A percentile compares a stretch with the other conserved stretches of the same genome.
Conservation (phyloP, 2,329 filamentous ascomycete species). For the Epicoccum nigrum region DNA sequence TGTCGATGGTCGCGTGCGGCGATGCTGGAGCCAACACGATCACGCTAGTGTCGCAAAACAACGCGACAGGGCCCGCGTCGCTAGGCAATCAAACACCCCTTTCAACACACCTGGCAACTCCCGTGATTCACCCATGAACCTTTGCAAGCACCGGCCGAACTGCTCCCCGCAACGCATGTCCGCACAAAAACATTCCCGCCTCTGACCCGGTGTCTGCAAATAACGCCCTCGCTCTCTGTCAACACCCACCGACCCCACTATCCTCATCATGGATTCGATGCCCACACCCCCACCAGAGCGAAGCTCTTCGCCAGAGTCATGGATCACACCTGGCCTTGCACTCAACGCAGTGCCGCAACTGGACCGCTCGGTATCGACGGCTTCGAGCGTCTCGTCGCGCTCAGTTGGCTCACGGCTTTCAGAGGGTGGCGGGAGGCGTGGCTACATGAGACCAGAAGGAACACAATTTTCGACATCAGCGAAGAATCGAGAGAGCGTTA, state of each 20-base stretch:
- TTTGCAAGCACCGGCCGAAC: constrained; percentile 16
- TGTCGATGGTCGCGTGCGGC: constrained; percentile 10
- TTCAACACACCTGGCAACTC: constrained; percentile 32
- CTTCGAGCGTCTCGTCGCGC: constrained; percentile 61
- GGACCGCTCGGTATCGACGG: constrained; percentile 68
- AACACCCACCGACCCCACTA: constrained; percentile 13
- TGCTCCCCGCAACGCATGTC: constrained; percentile 16
- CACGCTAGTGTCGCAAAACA: constrained; percentile 27
- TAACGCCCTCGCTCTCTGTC: constrained; percentile 14
- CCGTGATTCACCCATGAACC: constrained; percentile 28
- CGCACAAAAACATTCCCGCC: constrained; percentile 3
- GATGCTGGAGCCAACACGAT: constrained; percentile 9
- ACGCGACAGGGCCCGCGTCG: constrained; percentile 30
- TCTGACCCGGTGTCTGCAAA: constrained; percentile 18
- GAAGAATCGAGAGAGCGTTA: constrained; percentile 87
- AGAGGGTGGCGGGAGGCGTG: constrained; percentile 66
- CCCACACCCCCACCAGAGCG: constrained; percentile 53
- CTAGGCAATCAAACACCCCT: constrained; percentile 37
- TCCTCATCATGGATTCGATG: constrained; percentile 36
- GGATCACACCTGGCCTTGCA: constrained; percentile 66
- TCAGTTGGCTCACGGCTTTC: constrained; percentile 65
- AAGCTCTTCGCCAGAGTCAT: constrained; percentile 66
- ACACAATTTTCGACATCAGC: constrained; percentile 92
- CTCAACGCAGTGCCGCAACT: constrained; percentile 65
- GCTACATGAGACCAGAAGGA: constrained; percentile 85